Conservation (phyloP, 129 eudicot species). For the Glebionis coronaria region DNA sequence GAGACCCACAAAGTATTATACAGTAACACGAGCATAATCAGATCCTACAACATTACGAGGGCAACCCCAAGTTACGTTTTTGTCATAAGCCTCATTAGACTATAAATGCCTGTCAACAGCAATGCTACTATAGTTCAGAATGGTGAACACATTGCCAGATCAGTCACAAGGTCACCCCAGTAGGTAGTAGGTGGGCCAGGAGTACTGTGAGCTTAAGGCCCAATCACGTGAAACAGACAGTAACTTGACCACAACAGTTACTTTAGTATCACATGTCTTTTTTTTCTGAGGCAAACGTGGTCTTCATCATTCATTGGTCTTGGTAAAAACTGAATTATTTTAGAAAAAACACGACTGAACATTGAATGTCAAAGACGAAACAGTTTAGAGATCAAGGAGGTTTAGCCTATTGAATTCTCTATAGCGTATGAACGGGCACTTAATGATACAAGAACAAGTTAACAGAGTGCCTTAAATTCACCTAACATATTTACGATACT, state of each 20-base stretch:
- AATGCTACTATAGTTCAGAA: background rate
- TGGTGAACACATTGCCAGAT: background rate
- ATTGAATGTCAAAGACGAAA: background rate
- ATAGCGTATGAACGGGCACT: background rate
- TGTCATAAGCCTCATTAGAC: background rate
- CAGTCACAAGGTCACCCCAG: background rate
- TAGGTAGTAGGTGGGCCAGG: background rate
- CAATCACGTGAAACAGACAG: background rate
- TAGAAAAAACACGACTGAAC: background rate
- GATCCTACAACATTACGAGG: background rate
- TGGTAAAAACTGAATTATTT: too few species aligned
- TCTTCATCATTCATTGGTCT: too few species aligned
- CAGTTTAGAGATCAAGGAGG: background rate
- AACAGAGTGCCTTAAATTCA: too few species aligned
- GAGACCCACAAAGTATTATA: too few species aligned
- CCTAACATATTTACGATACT: too few species aligned
- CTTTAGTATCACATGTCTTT: too few species aligned
- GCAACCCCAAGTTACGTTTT: background rate
- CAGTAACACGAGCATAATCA: background rate
- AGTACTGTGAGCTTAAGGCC: background rate
- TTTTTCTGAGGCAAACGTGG: too few species aligned
- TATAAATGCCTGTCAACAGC: background rate
- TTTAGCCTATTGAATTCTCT: background rate
- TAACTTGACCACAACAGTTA: slow-evolving; percentile 3
- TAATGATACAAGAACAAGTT: slow-evolving; percentile 1